These are phyloP conservation scores for Penicillium ucsense DNA, from an alignment of 495 filamentous ascomycete species.

Conservation along the genomic window DNA sequence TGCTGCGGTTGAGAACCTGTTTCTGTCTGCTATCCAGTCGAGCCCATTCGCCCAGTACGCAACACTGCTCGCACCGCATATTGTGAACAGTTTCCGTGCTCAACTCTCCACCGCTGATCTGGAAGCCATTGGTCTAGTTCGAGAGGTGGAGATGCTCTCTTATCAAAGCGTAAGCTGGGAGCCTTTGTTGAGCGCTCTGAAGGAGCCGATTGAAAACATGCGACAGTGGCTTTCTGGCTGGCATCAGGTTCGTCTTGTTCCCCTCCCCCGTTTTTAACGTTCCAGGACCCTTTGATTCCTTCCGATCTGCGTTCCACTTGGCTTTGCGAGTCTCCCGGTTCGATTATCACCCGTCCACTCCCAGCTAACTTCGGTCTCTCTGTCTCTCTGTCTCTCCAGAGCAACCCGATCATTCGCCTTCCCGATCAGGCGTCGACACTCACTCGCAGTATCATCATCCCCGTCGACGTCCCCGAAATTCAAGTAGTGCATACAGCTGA, in stretches of 20 bases:
- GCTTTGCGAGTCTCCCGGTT: no score
- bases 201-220: slow-evolving; percentile 26
- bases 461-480: slow-evolving; percentile 78
- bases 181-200: slow-evolving; percentile 28
- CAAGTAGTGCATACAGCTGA: slow-evolving; percentile 78
- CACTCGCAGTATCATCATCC: slow-evolving; percentile 38
- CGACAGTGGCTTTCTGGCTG: slow-evolving; percentile 36
- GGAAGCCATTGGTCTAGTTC: slow-evolving; percentile 34
- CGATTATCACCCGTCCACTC: no score
- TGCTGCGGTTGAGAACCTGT: slow-evolving; percentile 31
- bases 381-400: slow-evolving; percentile 5
- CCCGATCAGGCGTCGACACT: slow-evolving; percentile 24
- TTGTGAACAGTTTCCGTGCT: slow-evolving; percentile 43
- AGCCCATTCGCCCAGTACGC: slow-evolving; percentile 37
- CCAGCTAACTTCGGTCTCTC: no score
- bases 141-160: slow-evolving; percentile 31
- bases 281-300: no score
- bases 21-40: slow-evolving; percentile 29
- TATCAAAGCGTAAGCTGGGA: slow-evolving; percentile 36
- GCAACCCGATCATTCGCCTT: slow-evolving; percentile 26
- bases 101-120: slow-evolving; percentile 50
- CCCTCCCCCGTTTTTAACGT: neutral
- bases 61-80: slow-evolving; percentile 37
- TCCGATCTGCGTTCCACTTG: no score
- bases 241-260: slow-evolving; percentile 33